These are phyloP conservation scores for Clarireedia monteithiana DNA, from an alignment of 2,329 filamentous ascomycete species.

Conservation along the genomic window DNA sequence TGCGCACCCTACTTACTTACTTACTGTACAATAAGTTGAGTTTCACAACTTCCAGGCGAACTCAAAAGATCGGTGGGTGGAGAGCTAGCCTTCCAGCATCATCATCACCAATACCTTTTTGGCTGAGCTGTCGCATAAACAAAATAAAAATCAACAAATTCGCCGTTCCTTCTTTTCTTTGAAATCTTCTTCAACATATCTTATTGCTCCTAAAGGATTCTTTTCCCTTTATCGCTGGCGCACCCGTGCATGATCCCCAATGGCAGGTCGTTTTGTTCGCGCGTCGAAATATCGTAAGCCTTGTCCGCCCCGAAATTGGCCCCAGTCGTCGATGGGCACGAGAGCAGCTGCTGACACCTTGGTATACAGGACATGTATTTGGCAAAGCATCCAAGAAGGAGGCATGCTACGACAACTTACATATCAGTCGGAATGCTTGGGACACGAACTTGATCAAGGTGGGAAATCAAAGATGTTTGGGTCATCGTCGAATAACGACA, in stretches of 20 bases:
- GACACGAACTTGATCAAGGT: constrained; percentile 98
- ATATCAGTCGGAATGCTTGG: constrained; percentile 97
- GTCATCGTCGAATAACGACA: background rate
- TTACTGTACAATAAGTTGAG: background rate
- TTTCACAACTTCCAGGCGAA: constrained; percentile 1
- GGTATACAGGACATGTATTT: constrained; percentile 80
- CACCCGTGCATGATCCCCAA: constrained; percentile 28
- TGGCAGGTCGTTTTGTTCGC: constrained; percentile 67
- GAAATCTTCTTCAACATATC: constrained; percentile 11
- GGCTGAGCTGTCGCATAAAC: background rate
- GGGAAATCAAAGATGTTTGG: constrained; percentile 15
- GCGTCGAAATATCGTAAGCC: constrained; percentile 64
- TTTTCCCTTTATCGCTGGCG: background rate
- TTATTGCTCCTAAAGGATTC: background rate
- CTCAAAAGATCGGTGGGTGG: background rate
- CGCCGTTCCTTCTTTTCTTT: constrained; percentile 1
- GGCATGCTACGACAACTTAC: constrained; percentile 96
- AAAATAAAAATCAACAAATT: background rate
- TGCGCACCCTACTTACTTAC: too few species aligned
- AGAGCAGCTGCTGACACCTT: constrained; percentile 19
- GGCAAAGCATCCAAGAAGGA: constrained; percentile 94
- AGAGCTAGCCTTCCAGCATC: background rate
- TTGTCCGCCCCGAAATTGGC: background rate
- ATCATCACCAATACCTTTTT: background rate
- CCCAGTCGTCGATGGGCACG: constrained; percentile 12